Conservation (phyloP, 176 grass and related monocot genomes). For the Rhynchospora pubera region DNA sequence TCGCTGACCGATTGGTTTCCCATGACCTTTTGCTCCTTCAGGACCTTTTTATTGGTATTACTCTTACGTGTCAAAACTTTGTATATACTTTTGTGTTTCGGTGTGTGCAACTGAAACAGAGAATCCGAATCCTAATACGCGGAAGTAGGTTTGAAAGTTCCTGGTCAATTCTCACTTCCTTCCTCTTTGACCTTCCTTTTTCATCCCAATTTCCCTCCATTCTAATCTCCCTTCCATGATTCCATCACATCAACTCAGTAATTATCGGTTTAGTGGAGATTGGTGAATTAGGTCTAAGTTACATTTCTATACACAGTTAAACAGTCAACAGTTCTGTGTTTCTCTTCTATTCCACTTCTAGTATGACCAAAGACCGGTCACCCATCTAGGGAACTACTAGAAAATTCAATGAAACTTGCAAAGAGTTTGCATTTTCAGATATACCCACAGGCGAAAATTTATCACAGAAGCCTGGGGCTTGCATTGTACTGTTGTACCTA, state of each 20-base stretch:
- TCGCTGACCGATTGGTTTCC: not conserved
- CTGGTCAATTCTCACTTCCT: conserved; percentile 32
- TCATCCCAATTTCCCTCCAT: not conserved
- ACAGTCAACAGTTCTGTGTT: conserved; percentile 8
- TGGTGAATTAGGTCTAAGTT: not conserved
- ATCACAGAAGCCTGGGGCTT: too few relatives aligned
- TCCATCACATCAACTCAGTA: not conserved
- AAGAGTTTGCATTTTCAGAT: not conserved
- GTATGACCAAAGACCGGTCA: conserved; percentile 46
- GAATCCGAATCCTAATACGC: conserved; percentile 21
- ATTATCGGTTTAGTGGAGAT: not conserved
- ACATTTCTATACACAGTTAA: not conserved
- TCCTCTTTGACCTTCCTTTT: conserved; percentile 41
- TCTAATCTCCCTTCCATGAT: not conserved
- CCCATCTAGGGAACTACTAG: not conserved
- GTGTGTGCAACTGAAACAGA: not conserved
- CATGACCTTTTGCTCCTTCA: not conserved
- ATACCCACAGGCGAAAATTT: not conserved
- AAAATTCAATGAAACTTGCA: not conserved
- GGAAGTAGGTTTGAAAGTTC: conserved; percentile 61
- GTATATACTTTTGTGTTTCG: not conserved
- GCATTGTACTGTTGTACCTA: too few relatives aligned
- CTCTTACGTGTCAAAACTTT: not conserved
- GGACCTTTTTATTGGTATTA: not conserved
- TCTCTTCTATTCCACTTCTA: conserved; percentile 9